phyloP scores from a whole-genome alignment of 306 rosid genomes.

The Cyamopsis tetragonoloba region DNA sequence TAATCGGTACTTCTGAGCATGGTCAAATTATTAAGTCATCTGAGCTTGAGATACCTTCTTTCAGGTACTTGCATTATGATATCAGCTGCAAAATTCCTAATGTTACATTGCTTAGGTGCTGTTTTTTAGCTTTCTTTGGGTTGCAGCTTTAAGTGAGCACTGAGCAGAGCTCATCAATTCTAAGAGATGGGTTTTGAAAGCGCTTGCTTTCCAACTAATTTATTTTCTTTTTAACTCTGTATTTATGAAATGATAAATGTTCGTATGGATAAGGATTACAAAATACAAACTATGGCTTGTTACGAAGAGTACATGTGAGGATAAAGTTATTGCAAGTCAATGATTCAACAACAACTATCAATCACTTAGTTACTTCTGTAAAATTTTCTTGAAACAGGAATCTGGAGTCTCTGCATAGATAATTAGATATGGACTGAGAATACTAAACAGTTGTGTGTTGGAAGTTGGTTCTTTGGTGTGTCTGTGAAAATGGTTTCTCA shows the following conservation, averaged over 20 bases:
- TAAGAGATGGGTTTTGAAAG: slow-evolving; percentile 9
- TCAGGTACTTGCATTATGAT: slow-evolving; percentile 50
- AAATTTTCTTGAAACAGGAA: slow-evolving; percentile 6
- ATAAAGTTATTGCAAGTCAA: not conserved
- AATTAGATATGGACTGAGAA: not conserved
- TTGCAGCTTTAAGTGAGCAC: slow-evolving; percentile 2
- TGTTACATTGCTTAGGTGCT: slow-evolving; percentile 4
- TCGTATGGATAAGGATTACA: not conserved
- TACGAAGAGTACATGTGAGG: not conserved
- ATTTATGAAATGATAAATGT: not conserved
- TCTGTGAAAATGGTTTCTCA: not conserved
- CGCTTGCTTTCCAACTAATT: not conserved
- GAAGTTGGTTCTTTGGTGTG: not conserved
- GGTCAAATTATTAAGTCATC: slow-evolving; percentile 67
- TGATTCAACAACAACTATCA: not conserved
- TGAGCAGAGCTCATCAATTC: not conserved
- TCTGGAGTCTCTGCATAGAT: too few species aligned
- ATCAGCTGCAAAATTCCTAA: not conserved
- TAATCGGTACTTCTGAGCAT: slow-evolving; percentile 96
- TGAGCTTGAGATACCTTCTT: slow-evolving; percentile 68
- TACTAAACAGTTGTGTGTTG: not conserved
- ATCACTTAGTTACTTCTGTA: not conserved
- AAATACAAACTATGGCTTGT: not conserved
- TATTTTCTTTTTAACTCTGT: slow-evolving; percentile 1
- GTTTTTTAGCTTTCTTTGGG: not conserved